phyloP scores from a whole-genome alignment of 148 eudicot genomes.

The Cornus kousa region DNA sequence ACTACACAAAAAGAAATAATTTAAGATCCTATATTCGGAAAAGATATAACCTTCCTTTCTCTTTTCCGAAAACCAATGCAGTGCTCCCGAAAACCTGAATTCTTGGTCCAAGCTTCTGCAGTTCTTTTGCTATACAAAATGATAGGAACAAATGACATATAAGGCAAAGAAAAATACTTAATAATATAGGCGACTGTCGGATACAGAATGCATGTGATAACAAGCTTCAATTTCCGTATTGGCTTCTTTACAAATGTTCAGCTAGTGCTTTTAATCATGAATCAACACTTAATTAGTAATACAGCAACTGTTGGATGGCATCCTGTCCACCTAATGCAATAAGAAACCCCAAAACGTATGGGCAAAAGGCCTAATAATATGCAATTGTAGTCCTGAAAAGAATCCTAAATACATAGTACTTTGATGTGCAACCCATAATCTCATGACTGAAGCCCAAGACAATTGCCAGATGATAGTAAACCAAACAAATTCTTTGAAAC shows the following conservation, averaged over 20 bases:
- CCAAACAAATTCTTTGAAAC: not conserved
- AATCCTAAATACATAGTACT: too few relatives aligned
- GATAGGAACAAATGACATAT: not conserved
- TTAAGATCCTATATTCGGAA: not conserved
- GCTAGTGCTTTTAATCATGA: not conserved
- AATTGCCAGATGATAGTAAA: not conserved
- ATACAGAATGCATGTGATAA: not conserved
- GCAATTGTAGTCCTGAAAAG: not conserved
- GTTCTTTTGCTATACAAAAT: slow-evolving; percentile 12
- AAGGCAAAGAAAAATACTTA: not conserved
- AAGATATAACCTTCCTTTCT: slow-evolving; percentile 1
- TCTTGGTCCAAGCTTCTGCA: slow-evolving; percentile 29
- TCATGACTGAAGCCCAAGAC: not conserved
- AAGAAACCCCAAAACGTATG: too few relatives aligned
- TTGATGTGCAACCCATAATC: not conserved
- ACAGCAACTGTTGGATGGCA: not conserved
- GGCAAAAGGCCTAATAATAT: too few relatives aligned
- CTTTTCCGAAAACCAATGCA: slow-evolving; percentile 18
- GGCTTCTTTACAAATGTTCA: not conserved
- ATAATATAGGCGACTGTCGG: not conserved
- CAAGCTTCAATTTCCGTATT: not conserved
- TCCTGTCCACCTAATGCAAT: too few relatives aligned
- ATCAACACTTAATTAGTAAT: too few relatives aligned
- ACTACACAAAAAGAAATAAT: not conserved
- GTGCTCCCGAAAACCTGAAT: slow-evolving; percentile 14